A percentile compares a stretch with the other conserved stretches of the same genome.
These are phyloP conservation scores for Colletotrichum sublineola DNA, from an alignment of 2,329 filamentous ascomycete species.

Conservation along the genomic window DNA sequence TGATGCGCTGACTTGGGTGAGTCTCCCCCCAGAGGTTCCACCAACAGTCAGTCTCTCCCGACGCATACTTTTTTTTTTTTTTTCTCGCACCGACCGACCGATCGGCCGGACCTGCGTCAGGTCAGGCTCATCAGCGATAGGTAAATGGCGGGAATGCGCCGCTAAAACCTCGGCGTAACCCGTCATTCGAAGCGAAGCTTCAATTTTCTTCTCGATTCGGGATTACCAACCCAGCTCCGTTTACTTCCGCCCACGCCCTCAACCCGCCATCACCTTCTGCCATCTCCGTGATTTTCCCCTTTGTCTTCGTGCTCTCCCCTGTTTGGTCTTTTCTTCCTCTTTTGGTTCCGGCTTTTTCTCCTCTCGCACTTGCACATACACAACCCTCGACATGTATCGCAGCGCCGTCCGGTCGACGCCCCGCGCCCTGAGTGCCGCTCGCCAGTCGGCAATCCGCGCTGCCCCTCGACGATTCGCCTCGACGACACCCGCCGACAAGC, in stretches of 20 bases:
- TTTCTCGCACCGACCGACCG: conserved; percentile 16
- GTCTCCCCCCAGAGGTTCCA: background rate
- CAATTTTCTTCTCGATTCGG: conserved; percentile 41
- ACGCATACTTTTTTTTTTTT: background rate
- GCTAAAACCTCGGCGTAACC: conserved; percentile 41
- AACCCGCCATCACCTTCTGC: conserved; percentile 18
- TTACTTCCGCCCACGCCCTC: conserved; percentile 24
- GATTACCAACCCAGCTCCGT: conserved; percentile 42
- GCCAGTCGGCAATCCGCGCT: conserved; percentile 55
- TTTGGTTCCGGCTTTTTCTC: conserved; percentile 6
- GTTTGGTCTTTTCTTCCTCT: conserved; percentile 12
- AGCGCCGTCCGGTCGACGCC: conserved; percentile 63
- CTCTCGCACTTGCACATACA: background rate
- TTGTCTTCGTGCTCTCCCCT: conserved; percentile 24
- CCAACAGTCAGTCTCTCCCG: no score
- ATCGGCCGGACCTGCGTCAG: conserved; percentile 31
- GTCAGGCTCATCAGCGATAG: background rate
- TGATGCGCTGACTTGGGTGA: background rate
- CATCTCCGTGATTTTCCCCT: conserved; percentile 34
- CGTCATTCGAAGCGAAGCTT: conserved; percentile 31
- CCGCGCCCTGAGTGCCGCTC: conserved; percentile 58
- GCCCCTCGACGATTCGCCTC: conserved; percentile 66
- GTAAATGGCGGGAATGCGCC: conserved; percentile 28
- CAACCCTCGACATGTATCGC: conserved; percentile 61
- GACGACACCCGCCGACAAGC: conserved; percentile 72